Evolutionary conservation across 805 yeast species (phyloP), one percentile per base, ranked within the genome.

Genomic region (Candida krabiensis): DNA sequence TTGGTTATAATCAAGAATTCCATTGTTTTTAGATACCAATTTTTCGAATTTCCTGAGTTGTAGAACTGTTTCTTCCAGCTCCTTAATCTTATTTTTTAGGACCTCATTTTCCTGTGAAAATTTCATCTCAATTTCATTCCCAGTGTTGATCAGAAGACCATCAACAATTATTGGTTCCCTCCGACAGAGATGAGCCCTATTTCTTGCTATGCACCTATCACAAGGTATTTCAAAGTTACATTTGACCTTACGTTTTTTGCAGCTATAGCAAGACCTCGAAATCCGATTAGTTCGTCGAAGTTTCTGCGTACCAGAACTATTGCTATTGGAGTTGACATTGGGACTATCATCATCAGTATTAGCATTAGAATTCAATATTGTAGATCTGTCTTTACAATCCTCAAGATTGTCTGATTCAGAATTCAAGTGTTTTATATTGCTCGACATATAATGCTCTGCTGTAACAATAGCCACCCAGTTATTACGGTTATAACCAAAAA

Each of bases 151-250:
- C 11, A 63, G 30, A 21, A 57, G 28, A 1, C 68, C 69, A 39
- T 58, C 63, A 12, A 62, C 63, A 1, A 64, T 47, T 2, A 63
- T 53, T 2, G 61, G 59, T 40, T 64, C 70, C 33, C 63, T 46
- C 5, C 54, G 40, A 41, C 70, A 64, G 13, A 53, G 28, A 39
- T 55, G 59, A 3, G 54, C 64, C 30, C 52, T 43, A 28, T 60
- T 57, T 37, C 66, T 45, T 7, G 52, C 48, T 12, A 63, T 58
- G 41, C 80, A 71, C 12, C 64, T 61, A 25, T 66, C 62, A 46
- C 80, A 74, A 1, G 80, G 79, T 18, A 58, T 57, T 21, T 61
- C 61, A 13, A 73, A 70, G 48, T 74, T 69, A 50, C 80, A 74
- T 44, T 70, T 73, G 36, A 70, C 71, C 50, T 74, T 73, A 22